Evolutionary conservation across 2,329 filamentous ascomycete genomes (phyloP).

Genomic region (Orbilia ellipsospora): DNA sequence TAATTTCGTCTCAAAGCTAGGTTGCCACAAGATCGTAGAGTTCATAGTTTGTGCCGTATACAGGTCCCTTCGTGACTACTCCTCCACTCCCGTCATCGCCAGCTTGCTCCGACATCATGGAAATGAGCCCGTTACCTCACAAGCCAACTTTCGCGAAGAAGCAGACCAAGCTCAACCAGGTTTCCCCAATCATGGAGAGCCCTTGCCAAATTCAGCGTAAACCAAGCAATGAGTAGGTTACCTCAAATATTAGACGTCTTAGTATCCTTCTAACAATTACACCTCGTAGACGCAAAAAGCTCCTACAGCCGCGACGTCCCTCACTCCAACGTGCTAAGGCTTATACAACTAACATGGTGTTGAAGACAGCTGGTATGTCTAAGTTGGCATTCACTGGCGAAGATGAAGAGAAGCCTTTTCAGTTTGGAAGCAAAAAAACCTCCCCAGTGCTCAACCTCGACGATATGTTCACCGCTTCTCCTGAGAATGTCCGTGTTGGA

Average conservation of each 20-base stretch:
- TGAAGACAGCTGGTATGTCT: constrained; percentile 64
- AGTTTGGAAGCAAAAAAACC: constrained; percentile 70
- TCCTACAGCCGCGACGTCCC: constrained; percentile 74
- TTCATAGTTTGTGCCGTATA: constrained; percentile 41
- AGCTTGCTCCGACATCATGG: constrained; percentile 84
- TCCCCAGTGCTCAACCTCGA: constrained; percentile 57
- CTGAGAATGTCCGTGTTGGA: constrained; percentile 53
- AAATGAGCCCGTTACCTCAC: constrained; percentile 91
- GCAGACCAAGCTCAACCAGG: constrained; percentile 65
- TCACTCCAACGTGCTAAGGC: constrained; percentile 80
- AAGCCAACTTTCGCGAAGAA: constrained; percentile 75
- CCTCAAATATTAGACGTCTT: background rate
- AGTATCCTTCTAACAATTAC: constrained; percentile 29
- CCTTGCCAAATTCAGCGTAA: constrained; percentile 64
- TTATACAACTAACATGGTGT: constrained; percentile 74
- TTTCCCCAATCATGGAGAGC: constrained; percentile 70
- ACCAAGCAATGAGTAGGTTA: constrained; percentile 68
- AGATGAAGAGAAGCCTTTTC: constrained; percentile 76
- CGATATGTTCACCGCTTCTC: constrained; percentile 58
- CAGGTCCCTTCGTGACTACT: constrained; percentile 73
- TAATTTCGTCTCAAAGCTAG: background rate
- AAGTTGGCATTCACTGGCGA: constrained; percentile 68
- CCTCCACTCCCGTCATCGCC: constrained; percentile 87
- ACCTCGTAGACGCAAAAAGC: constrained; percentile 71
- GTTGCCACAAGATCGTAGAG: constrained; percentile 10